Evolutionary conservation across 73 alveolate species (phyloP).

Genomic region (Urostyla sp.): DNA sequence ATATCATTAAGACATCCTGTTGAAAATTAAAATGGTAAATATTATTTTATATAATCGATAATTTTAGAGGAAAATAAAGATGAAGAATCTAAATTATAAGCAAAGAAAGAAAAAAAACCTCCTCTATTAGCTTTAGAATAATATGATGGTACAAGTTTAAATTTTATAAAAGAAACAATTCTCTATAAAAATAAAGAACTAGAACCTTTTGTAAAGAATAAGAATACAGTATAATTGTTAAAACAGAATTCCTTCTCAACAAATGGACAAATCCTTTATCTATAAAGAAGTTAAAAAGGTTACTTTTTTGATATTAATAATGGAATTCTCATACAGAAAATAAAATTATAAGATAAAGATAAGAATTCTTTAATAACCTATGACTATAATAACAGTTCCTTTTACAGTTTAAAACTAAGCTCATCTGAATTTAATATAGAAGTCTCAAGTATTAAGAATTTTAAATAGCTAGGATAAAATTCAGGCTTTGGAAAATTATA

Average conservation of each 20-base stretch:
- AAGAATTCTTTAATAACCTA: constrained; percentile 2
- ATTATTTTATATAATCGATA: not conserved
- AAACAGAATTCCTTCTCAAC: constrained; percentile 48
- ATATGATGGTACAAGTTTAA: constrained; percentile 31
- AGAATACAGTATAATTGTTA: constrained; percentile 10
- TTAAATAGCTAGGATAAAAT: constrained; percentile 40
- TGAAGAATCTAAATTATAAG: constrained; percentile 47
- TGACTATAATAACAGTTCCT: constrained; percentile 29
- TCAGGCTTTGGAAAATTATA: constrained; percentile 40
- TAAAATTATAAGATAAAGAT: not conserved
- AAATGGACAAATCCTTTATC: constrained; percentile 55
- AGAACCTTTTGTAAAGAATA: constrained; percentile 15
- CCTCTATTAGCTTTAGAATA: constrained; percentile 46
- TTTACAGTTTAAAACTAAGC: constrained; percentile 36
- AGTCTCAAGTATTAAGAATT: constrained; percentile 10
- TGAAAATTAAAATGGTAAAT: constrained; percentile 22
- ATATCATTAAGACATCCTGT: constrained; percentile 46
- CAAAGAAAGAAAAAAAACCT: constrained; percentile 34
- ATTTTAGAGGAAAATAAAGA: constrained; percentile 47
- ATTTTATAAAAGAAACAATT: not conserved
- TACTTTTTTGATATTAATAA: constrained; percentile 53
- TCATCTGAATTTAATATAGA: constrained; percentile 17
- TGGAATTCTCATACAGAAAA: constrained; percentile 38
- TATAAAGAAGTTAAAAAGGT: constrained; percentile 1
- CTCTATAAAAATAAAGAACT: constrained; percentile 32